phyloP scores from a whole-genome alignment of 1,284 basidiomycete species.

The Sphagnurus paluster region DNA sequence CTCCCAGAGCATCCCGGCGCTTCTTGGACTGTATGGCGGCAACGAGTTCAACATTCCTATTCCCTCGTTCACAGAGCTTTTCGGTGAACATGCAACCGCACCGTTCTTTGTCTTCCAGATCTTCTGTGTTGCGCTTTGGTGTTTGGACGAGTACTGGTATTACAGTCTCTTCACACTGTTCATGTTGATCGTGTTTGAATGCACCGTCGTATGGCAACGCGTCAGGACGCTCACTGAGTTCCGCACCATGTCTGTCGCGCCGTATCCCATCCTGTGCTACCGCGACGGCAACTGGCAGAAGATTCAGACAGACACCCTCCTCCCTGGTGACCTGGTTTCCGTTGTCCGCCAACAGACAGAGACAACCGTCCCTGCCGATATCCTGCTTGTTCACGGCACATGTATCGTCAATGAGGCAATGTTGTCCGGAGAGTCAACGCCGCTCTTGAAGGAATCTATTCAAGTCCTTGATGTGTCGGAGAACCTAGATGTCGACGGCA shows the following conservation, averaged over 20 bases:
- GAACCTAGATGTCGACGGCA: slow-evolving; percentile 78
- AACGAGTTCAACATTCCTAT: slow-evolving; percentile 97
- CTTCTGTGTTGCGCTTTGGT: slow-evolving; percentile 95
- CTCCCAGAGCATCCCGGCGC: slow-evolving; percentile 40
- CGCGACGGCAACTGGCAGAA: slow-evolving; percentile 81
- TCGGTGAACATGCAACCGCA: slow-evolving; percentile 85
- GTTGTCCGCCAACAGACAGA: slow-evolving; percentile 81
- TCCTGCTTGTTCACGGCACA: slow-evolving; percentile 85
- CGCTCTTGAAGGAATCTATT: slow-evolving; percentile 90
- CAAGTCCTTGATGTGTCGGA: slow-evolving; percentile 80
- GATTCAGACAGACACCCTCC: slow-evolving; percentile 79
- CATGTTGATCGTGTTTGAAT: slow-evolving; percentile 96
- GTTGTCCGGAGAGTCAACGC: slow-evolving; percentile 96
- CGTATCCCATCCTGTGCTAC: slow-evolving; percentile 81
- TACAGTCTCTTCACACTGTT: slow-evolving; percentile 95
- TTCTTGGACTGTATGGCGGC: slow-evolving; percentile 75
- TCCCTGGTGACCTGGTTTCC: slow-evolving; percentile 90
- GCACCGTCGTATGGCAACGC: slow-evolving; percentile 96
- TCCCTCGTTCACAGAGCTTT: slow-evolving; percentile 86
- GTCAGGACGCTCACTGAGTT: slow-evolving; percentile 90
- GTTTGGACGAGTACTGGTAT: slow-evolving; percentile 97
- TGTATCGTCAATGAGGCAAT: slow-evolving; percentile 97
- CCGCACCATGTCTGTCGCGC: slow-evolving; percentile 91
- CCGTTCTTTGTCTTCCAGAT: slow-evolving; percentile 97
- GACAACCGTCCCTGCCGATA: slow-evolving; percentile 88